Evolutionary conservation across 148 eudicot genomes (phyloP), one percentile per base, ranked within the genome.

Genomic region (Rhododendron ferrugineum): DNA sequence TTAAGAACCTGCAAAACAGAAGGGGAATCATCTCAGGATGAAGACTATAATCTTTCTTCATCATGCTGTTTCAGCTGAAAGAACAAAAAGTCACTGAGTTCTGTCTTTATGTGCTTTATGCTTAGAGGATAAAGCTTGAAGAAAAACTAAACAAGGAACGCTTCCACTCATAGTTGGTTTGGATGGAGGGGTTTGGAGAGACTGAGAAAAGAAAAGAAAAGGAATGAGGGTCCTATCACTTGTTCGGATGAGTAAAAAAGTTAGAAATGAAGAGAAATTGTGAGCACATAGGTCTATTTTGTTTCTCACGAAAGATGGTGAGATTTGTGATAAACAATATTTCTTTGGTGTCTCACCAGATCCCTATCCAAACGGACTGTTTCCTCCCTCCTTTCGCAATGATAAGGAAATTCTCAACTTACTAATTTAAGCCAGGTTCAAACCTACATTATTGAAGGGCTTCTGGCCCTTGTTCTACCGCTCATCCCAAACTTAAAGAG

Each of bases 1-100:
- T 94, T 95, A 66, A 96, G 92, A 87, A 96, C 99, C 98, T 96
- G 87, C 81, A 84, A 56, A 70, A 79, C 30, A 64, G 72, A 64
- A 58, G 3, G 15, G 72, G 44, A 26, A 64, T 64, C 72, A 64
- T 26, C 26, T 64, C 13, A 64, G 13, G 72, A 64, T 34, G 2
- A 64, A 64, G 72, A 64, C 32, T 9, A 6, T n/a, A 64, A 64
- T n/a, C 32, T 64, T 64, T 62, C 72, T n/a, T 26, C 26, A 64
- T 64, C 15, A 3, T 26, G 72, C 72, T 64, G 13, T 64, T 64
- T n/a, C 13, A 64, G 72, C 72, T 74, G 32, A 80, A 82, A 58
- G 82, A 75, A 30, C 9, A 79, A 58, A 81, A 58, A 6, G 44
- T 40, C 44, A 6, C 44, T 40, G 26, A 54, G 26, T 56, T 81